Percentiles rank a stretch among this genome's conserved stretches.
Evolutionary conservation across 805 yeast genomes (phyloP).

Genomic region (Nakazawaea wyomingensis): DNA sequence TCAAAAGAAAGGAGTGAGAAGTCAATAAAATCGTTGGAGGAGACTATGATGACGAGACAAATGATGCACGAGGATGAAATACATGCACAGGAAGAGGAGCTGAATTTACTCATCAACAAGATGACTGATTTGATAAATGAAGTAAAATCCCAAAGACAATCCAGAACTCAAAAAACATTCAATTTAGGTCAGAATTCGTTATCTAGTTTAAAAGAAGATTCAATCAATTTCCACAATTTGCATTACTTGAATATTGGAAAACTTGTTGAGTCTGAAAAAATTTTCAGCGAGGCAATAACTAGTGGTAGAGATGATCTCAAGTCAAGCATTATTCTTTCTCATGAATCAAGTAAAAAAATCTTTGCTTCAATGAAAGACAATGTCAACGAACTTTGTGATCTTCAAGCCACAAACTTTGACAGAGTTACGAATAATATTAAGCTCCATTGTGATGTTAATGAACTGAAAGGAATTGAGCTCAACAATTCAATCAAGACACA

Average conservation of each 20-base stretch:
- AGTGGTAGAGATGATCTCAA: neutral
- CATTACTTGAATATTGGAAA: neutral
- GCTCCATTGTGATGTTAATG: neutral
- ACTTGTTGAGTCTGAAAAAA: constrained; percentile 3
- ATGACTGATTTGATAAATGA: neutral
- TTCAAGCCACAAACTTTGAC: neutral
- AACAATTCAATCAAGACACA: neutral
- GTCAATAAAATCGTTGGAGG: neutral
- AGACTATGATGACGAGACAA: neutral
- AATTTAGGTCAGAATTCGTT: neutral
- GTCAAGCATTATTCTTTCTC: neutral
- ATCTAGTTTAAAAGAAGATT: neutral
- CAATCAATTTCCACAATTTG: neutral
- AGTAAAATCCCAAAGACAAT: neutral
- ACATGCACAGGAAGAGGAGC: constrained; percentile 1
- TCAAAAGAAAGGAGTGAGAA: neutral
- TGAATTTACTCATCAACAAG: neutral
- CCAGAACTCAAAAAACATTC: neutral
- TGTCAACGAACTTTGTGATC: neutral
- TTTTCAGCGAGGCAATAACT: constrained; percentile 1
- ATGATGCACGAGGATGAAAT: constrained; percentile 8
- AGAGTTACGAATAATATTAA: neutral
- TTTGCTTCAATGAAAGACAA: neutral
- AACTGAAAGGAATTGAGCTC: neutral
- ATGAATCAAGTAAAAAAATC: neutral